Evolutionary conservation across 768 basidiomycete species (phyloP).

Genomic region (Tylopilus plumbeoviolaceoides): DNA sequence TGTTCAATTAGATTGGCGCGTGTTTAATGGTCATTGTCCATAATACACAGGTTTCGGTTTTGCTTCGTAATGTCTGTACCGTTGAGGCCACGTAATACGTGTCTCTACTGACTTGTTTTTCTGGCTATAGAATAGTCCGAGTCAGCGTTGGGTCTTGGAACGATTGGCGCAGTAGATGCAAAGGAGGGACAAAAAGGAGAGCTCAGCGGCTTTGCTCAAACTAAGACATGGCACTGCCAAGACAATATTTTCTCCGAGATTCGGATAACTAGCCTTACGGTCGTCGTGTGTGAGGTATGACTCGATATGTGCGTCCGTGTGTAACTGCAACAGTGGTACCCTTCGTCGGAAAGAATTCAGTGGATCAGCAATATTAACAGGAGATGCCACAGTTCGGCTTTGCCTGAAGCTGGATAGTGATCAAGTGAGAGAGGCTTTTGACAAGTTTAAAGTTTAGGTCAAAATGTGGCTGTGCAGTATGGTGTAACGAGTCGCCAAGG

Average conservation of each 20-base stretch:
- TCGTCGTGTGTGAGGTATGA: too few relatives aligned
- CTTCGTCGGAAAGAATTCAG: too few relatives aligned
- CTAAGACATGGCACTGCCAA: neutral
- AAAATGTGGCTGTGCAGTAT: neutral
- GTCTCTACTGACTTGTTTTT: neutral
- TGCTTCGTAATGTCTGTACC: neutral
- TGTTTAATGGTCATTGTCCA: neutral
- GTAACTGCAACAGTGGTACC: too few relatives aligned
- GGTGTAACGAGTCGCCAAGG: neutral
- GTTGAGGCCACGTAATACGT: neutral
- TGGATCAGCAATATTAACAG: too few relatives aligned
- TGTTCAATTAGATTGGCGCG: neutral
- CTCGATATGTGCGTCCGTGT: too few relatives aligned
- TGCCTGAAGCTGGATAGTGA: too few relatives aligned
- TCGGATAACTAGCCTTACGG: too few relatives aligned
- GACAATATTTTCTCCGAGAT: neutral
- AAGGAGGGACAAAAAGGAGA: neutral
- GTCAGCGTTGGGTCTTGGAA: neutral
- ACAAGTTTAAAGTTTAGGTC: too few relatives aligned
- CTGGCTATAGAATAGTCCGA: neutral
- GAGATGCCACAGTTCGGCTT: too few relatives aligned
- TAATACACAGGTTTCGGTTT: neutral
- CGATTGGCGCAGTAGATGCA: neutral
- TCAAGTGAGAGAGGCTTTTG: too few relatives aligned
- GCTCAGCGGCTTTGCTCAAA: neutral